Evolutionary conservation across 2,329 filamentous ascomycete genomes (phyloP).

Genomic region (Colletotrichum sp.): DNA sequence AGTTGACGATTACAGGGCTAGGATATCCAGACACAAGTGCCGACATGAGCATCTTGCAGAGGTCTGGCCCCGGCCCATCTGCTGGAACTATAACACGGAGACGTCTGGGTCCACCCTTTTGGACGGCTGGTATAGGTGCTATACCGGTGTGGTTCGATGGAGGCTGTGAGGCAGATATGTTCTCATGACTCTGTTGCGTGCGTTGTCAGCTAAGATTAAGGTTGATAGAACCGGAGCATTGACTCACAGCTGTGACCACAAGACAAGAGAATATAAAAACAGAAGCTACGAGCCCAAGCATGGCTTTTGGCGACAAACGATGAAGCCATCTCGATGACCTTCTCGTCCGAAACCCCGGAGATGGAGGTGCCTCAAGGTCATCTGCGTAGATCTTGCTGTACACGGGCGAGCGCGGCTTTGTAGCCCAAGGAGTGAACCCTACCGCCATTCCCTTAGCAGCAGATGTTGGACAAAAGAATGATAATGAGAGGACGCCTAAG

Average conservation of each 20-base stretch:
- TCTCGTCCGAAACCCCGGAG: not conserved
- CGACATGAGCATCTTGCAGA: slow-evolving; percentile 37
- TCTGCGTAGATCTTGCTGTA: slow-evolving; percentile 1
- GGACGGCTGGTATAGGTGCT: not conserved
- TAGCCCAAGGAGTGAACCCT: not conserved
- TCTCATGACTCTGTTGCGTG: not conserved
- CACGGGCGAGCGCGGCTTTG: not conserved
- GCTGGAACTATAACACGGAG: slow-evolving; percentile 32
- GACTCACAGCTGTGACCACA: not conserved
- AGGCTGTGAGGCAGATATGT: not conserved
- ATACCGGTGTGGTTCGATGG: not conserved
- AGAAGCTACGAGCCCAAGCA: not conserved
- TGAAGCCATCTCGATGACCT: not conserved
- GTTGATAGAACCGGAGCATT: not conserved
- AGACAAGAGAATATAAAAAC: not conserved
- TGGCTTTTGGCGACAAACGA: not conserved
- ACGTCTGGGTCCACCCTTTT: not conserved
- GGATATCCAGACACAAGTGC: slow-evolving; percentile 32
- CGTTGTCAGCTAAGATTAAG: not conserved
- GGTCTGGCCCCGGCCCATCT: slow-evolving; percentile 26
- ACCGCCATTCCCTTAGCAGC: not conserved
- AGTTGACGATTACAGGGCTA: slow-evolving; percentile 31
- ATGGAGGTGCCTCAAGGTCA: not conserved
- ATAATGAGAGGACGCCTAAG: not conserved
- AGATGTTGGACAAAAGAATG: not conserved